Conservation (phyloP, 768 basidiomycete species). For the Rhizopogon salebrosus region DNA sequence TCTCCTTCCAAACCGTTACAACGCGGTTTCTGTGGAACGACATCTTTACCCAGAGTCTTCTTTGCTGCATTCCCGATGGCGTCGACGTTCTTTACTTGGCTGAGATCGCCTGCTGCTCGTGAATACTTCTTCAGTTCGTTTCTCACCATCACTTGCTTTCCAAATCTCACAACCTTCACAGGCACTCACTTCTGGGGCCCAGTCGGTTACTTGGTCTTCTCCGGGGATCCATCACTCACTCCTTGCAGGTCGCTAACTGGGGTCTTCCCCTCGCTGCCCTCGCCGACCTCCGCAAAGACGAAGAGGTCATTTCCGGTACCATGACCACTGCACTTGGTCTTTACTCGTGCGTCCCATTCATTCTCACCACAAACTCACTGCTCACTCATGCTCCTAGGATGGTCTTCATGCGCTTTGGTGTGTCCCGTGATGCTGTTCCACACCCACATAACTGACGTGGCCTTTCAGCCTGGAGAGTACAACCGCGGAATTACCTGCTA, state of each 20-base stretch:
- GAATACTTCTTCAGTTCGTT: conserved; percentile 93
- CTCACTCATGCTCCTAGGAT: conserved; percentile 29
- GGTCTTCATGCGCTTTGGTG: conserved; percentile 96
- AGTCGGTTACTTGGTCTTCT: conserved; percentile 43
- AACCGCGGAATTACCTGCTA: conserved; percentile 93
- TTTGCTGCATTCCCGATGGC: conserved; percentile 46
- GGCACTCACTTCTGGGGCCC: conserved; percentile 99
- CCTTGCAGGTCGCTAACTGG: conserved; percentile 89
- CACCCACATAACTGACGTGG: conserved; percentile 5
- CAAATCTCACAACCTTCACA: conserved; percentile 28
- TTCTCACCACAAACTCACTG: conserved; percentile 6
- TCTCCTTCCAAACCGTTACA: too few relatives aligned
- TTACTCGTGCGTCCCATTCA: conserved; percentile 78
- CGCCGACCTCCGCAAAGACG: conserved; percentile 87
- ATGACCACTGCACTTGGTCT: conserved; percentile 89
- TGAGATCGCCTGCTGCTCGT: conserved; percentile 85
- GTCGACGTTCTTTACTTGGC: conserved; percentile 83
- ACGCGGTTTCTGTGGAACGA: too few relatives aligned
- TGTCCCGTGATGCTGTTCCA: conserved; percentile 15
- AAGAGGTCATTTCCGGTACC: conserved; percentile 92
- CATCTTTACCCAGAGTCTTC: neutral
- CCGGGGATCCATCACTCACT: conserved; percentile 4
- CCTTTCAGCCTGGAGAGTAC: conserved; percentile 81
- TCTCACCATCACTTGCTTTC: neutral
- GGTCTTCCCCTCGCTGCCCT: conserved; percentile 93